Percentiles rank a stretch among this genome's conserved stretches.
phyloP scores from a whole-genome alignment of 306 rosid species.

The Glycyrrhiza uralensis region DNA sequence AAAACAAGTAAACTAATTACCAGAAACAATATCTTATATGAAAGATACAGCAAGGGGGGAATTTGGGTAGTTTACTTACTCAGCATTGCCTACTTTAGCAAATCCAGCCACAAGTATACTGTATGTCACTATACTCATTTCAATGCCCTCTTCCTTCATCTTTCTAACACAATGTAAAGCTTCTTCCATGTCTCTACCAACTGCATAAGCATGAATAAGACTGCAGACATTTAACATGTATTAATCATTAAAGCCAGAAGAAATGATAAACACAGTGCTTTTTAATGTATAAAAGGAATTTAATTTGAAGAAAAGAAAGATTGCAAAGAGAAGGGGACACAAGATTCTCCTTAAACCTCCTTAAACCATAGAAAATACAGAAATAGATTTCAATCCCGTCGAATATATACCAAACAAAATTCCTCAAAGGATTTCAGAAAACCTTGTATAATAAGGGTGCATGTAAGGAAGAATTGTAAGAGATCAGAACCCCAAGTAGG shows the following conservation, averaged over 20 bases:
- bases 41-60: not conserved
- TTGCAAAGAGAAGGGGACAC: not conserved
- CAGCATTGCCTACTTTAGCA: slow-evolving; percentile 68
- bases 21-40: not conserved
- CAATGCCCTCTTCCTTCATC: slow-evolving; percentile 89
- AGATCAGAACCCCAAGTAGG: not conserved
- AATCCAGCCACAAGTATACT: slow-evolving; percentile 90
- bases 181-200: slow-evolving; percentile 99
- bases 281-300: not conserved
- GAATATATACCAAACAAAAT: not conserved
- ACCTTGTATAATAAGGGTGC: not conserved
- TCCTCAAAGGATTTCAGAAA: not conserved
- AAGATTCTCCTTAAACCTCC: slow-evolving; percentile 3
- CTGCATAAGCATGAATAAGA: slow-evolving; percentile 99
- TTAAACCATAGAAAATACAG: slow-evolving; percentile 6
- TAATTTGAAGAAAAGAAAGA: not conserved
- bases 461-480: not conserved
- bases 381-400: not conserved
- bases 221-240: slow-evolving; percentile 60
- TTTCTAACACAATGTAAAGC: slow-evolving; percentile 85
- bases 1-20: not conserved
- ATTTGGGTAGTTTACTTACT: slow-evolving; percentile 57
- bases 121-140: slow-evolving; percentile 88
- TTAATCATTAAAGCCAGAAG: slow-evolving; percentile 31
- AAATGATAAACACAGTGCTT: not conserved